phyloP scores from a whole-genome alignment of 139 green algal genomes.

The Zygnema cylindricum region DNA sequence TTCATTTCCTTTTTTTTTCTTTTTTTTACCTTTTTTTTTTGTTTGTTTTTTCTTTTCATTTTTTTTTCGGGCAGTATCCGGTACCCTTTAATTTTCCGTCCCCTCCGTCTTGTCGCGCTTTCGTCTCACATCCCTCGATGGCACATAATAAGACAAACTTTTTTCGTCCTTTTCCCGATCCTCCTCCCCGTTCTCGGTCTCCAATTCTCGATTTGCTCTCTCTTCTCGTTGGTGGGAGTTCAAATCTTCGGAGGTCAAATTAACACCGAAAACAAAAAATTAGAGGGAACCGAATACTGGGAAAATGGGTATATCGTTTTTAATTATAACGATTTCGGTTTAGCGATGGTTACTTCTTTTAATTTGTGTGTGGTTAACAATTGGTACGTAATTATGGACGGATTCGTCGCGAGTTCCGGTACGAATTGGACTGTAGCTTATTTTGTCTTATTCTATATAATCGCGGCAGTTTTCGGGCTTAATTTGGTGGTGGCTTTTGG shows the following conservation, averaged over 20 bases:
- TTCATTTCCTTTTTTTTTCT: background rate
- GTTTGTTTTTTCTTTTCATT: background rate
- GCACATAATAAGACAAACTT: background rate
- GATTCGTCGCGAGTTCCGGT: background rate
- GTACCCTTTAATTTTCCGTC: background rate
- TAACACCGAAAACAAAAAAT: background rate
- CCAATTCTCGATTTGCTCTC: conserved; percentile 11
- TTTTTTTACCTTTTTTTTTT: background rate
- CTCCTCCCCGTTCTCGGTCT: conserved; percentile 38
- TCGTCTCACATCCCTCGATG: conserved; percentile 23
- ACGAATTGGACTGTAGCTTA: background rate
- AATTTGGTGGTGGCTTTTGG: conserved; percentile 35
- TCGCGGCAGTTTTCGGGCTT: conserved; percentile 28
- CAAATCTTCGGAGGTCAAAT: conserved; percentile 19
- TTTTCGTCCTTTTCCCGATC: conserved; percentile 10
- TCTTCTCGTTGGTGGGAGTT: conserved; percentile 14
- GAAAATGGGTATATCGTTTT: background rate
- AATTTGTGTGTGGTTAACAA: conserved; percentile 43
- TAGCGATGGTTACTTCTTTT: conserved; percentile 17
- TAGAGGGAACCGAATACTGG: conserved; percentile 9
- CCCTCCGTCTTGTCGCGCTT: conserved; percentile 10
- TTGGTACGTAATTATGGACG: conserved; percentile 46
- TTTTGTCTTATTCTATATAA: conserved; percentile 27
- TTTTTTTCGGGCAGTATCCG: background rate
- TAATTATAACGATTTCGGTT: conserved; percentile 35